Evolutionary conservation across 306 rosid genomes (phyloP).

Genomic region (Betula pendula): DNA sequence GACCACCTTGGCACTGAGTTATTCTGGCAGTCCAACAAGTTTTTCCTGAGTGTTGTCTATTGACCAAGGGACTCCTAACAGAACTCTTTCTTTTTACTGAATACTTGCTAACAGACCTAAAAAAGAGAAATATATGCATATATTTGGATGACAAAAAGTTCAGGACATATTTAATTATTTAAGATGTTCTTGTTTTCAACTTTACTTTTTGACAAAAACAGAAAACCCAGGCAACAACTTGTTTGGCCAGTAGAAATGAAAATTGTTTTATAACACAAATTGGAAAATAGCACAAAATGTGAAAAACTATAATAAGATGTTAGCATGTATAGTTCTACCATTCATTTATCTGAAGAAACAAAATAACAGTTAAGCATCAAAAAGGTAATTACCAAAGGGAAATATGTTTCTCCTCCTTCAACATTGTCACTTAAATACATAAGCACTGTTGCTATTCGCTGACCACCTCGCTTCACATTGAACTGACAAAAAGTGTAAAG

Average conservation of each 20-base stretch:
- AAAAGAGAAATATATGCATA: background rate
- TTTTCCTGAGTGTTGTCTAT: background rate
- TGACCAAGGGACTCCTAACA: background rate
- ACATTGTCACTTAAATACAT: conserved; percentile 89
- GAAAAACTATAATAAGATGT: background rate
- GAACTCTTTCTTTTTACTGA: background rate
- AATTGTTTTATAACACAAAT: background rate
- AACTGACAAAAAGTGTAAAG: conserved; percentile 46
- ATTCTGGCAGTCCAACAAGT: background rate
- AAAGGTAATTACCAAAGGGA: conserved; percentile 67
- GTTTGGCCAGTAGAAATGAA: background rate
- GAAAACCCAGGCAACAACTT: background rate
- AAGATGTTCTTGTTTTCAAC: background rate
- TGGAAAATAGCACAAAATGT: background rate
- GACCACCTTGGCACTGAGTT: background rate
- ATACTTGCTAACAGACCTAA: background rate
- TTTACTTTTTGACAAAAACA: background rate
- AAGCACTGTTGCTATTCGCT: conserved; percentile 91
- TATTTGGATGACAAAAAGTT: background rate
- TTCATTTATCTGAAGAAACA: conserved; percentile 11
- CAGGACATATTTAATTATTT: background rate
- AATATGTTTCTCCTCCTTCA: conserved; percentile 97
- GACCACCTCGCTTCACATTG: conserved; percentile 99
- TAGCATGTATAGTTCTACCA: background rate
- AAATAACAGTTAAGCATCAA: conserved; percentile 22